Base-by-base conservation (phyloP, 805 yeast genomes). In the Isabelozyma pseudorhagii region DNA sequence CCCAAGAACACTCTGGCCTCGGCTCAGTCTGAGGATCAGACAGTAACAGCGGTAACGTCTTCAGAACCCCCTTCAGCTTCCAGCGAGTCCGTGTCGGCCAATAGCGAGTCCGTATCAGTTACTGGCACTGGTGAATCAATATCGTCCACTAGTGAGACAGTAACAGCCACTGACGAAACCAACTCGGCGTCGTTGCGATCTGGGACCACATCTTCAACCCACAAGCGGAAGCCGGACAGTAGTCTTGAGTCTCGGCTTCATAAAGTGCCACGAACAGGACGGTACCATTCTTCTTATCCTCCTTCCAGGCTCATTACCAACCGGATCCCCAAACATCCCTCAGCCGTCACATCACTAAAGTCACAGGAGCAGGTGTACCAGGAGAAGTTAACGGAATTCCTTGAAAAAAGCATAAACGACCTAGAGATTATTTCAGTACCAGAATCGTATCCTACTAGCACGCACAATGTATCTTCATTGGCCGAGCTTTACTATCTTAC, bases 401-500 rank as follows among this genome's bases (percentile, higher is more conserved):
- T 67, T 25, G 47, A 55, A 34, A 64, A 60, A 44, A 57, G 57
- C 38, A 53, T 74, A 13, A 46, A 60, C 4, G 72, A 69, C 7
- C 47, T 74, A 49, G 74, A 72, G 44, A 60, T 74, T 9, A 50
- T 74, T n/a, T 58, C 74, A 1, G 61, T 73, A 5, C 78, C 78
- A 1, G 77, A 72, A 44, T 69, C 69, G 47, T 72, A 69, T 50
- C 79, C 79, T 10, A 66, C 74, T 0, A 64, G 64, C 25, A 64
- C 71, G 1, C 77, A 71, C 50, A 57, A 62, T 40, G 78, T 72
- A 0, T 67, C 77, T 7, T 85, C 97, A 1, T 72, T 93, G 52
- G 89, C 97, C 0, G 97, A 94, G 60, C 69, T 93, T 29, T 89
- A 87, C 60, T 91, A 90, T 60, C 79, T 89, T 47, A 88, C 96